Base-by-base conservation (phyloP, 345 rosid genomes). In the Eucalyptus cladocalyx region DNA sequence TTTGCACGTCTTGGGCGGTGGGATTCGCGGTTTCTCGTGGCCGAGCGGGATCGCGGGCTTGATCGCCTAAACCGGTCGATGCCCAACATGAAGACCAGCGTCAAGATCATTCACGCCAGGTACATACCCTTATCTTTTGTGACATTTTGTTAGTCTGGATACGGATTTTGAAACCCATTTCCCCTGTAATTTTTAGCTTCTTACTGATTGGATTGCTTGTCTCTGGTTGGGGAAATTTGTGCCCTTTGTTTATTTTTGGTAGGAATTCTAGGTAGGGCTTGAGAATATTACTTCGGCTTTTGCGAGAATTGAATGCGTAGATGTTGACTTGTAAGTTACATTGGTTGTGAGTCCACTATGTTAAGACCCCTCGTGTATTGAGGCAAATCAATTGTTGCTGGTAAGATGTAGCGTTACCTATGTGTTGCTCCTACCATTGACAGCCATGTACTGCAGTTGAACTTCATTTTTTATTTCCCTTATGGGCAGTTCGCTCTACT, bases 21-120 rank as follows among this genome's bases (percentile, higher is more conserved):
- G 40, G 24, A 34, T 50, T 49, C 48, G 80, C 58, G 97, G n/a
- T 99, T 88, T 91, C 95, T 87, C 89, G 86, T 98, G 99, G 99
- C 97, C 96, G 26, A 94, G 97, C 89, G 99, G 98, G 60, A 93
- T 98, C 90, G 89, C 94, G 49, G 99, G 99, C 51, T 97, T 98
- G 32, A 92, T 96, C 87, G 98, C 97, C 7, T 98, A 98, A 98
- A 98, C 92, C 97, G 99, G 98, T 95, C 99, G 32, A 96, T 92
- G 87, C 99, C 99, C 65, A 93, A 86, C 87, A 98, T 98, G 99
- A 98, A 98, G 91, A 95, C 99, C 90, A 97, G 99, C 91, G 99
- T 98, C 91, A 94, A 95, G 94, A 92, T 98, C 88, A 98, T 97
- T 90, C 99, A 97, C 89, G 99, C 99, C 56, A 96, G 99, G 99